These are phyloP conservation scores for Cicer yamashitae DNA, from an alignment of 306 rosid species.

Conservation along the genomic window DNA sequence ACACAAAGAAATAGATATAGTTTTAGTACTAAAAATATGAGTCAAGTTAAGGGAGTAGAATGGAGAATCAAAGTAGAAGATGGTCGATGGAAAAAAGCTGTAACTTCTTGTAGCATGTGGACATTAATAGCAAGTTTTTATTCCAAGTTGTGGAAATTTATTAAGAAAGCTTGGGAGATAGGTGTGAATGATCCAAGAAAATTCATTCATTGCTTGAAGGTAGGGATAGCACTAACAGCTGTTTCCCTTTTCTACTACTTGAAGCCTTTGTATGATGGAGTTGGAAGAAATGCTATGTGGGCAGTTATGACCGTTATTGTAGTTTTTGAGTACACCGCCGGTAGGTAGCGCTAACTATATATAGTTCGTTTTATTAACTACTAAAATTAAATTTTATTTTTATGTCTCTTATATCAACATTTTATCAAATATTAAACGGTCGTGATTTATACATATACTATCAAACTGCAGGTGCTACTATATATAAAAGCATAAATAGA, in stretches of 20 bases:
- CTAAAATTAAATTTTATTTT: too few relatives aligned
- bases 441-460: background rate
- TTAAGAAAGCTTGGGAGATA: constrained; percentile 72
- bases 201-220: constrained; percentile 74
- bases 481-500: constrained; percentile 70
- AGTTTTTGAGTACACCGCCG: constrained; percentile 69
- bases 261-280: constrained; percentile 78
- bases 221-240: constrained; percentile 76
- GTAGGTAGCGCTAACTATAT: constrained; percentile 44
- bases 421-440: background rate
- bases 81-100: constrained; percentile 44
- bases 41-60: constrained; percentile 52
- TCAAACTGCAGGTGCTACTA: constrained; percentile 72
- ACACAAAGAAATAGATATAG: background rate
- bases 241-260: constrained; percentile 78
- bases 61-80: constrained; percentile 69
- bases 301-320: constrained; percentile 83
- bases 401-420: background rate
- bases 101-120: constrained; percentile 42
- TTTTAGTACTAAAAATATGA: constrained; percentile 33
- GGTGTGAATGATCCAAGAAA: constrained; percentile 86
- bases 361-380: background rate
- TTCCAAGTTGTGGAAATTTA: constrained; percentile 54
- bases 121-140: constrained; percentile 45
- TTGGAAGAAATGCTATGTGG: constrained; percentile 91